These are phyloP conservation scores for Leishmania guyanensis DNA, from an alignment of 208 protist species.

Conservation along the genomic window DNA sequence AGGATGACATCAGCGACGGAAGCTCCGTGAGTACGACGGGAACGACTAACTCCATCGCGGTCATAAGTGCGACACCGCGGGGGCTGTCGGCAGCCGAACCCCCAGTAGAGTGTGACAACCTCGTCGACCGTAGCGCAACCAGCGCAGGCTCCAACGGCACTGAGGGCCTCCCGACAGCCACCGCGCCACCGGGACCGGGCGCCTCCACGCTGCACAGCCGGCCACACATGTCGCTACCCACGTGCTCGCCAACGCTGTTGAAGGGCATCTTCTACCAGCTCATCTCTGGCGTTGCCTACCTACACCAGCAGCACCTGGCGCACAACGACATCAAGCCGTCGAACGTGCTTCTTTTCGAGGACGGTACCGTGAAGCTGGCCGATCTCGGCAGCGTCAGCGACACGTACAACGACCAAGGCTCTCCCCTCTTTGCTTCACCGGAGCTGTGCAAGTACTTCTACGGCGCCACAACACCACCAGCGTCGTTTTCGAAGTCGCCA, in stretches of 20 bases:
- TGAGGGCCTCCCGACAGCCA: background rate
- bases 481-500: slow-evolving; percentile 23
- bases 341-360: slow-evolving; percentile 82
- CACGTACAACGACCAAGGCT: slow-evolving; percentile 73
- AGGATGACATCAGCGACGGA: slow-evolving; percentile 10
- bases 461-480: slow-evolving; percentile 23
- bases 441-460: slow-evolving; percentile 86
- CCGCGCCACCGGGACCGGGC: background rate
- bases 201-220: background rate
- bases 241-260: slow-evolving; percentile 63
- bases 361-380: slow-evolving; percentile 72
- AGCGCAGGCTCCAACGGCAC: background rate
- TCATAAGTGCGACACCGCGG: slow-evolving; percentile 31
- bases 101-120: background rate
- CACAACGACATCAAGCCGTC: slow-evolving; percentile 89
- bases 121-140: background rate
- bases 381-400: slow-evolving; percentile 70
- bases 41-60: background rate
- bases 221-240: slow-evolving; percentile 20
- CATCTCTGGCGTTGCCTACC: slow-evolving; percentile 64
- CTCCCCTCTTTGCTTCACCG: slow-evolving; percentile 87
- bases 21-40: slow-evolving; percentile 6
- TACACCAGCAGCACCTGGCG: slow-evolving; percentile 76
- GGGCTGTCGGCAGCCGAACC: background rate
- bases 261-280: slow-evolving; percentile 81